Evolutionary conservation across 1,139 yeast species (phyloP), one percentile per base, ranked within the genome.

Genomic region (Candida sanyaensis): DNA sequence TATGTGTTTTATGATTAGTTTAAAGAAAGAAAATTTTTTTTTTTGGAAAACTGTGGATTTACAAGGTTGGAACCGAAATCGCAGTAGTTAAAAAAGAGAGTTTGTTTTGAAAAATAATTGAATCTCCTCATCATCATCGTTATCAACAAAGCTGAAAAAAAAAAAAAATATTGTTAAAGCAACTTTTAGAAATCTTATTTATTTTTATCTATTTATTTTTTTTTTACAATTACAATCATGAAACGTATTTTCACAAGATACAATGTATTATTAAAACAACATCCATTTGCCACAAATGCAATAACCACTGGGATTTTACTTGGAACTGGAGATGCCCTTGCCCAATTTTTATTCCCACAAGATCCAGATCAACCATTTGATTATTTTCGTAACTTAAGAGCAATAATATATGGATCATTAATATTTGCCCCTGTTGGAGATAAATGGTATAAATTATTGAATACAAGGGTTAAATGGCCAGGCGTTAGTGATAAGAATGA

Each of bases 401-500:
- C 78, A 1, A 59, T 66, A 4, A 41, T 61, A 10, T 75, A 66
- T 50, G 79, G 80, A 1, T 61, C 71, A 1, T 28, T 71, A 1
- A 56, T 73, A 24, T 74, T 73, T 56, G 78, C 78, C 1, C 79
- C 79, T 2, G 52, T 75, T 24, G 80, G 71, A 5, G 73, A 67
- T 48, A 66, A 58, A 46, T 75, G 80, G 79, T 74, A 71, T 56
- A 65, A 63, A 49, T 44, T 65, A 7, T 54, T 75, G 24, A 61
- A 64, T 32, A 46, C 43, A 21, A 52, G 47, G 13, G 50, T 70
- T 11, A 55, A 55, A 29, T 53, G 53, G 45, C 56, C 62, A 6
- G 41, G 42, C 10, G 4, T 5, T 29, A 50, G 24, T 13, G 27
- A 28, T 3, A 33, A 42, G 13, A 46, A 40, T 12, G 47, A 43